Evolutionary conservation across 331 rosid species (phyloP).

Genomic region (Quercus tomentella): DNA sequence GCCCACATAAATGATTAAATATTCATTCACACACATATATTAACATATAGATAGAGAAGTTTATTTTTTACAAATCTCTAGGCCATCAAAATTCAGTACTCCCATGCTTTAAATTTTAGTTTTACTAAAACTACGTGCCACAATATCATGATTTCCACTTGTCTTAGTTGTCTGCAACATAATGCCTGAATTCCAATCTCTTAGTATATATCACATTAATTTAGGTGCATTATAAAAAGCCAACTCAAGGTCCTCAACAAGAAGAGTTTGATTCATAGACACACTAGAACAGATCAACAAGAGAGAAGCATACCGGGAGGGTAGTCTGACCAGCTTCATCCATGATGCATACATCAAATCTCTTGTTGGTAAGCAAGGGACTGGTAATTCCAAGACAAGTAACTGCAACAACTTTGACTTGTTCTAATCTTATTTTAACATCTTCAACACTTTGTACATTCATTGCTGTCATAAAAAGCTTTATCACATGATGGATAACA

Average conservation of each 20-base stretch:
- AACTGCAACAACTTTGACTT: constrained; percentile 91
- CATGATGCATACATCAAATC: constrained; percentile 95
- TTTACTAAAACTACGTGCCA: neutral
- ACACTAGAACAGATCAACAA: constrained; percentile 3
- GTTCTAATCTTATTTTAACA: constrained; percentile 60
- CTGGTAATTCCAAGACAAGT: constrained; percentile 84
- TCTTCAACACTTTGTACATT: constrained; percentile 57
- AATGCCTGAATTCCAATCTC: neutral
- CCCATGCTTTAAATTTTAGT: neutral
- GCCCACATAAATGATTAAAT: neutral
- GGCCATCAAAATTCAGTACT: neutral
- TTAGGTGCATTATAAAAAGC: neutral
- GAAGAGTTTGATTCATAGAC: neutral
- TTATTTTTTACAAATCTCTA: neutral
- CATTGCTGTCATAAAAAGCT: constrained; percentile 39
- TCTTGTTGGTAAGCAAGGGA: constrained; percentile 75
- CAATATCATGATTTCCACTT: neutral
- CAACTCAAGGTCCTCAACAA: neutral
- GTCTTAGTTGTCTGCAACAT: neutral
- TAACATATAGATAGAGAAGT: neutral
- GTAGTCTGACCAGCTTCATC: constrained; percentile 99
- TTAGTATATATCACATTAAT: neutral
- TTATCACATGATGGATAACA: constrained; percentile 20
- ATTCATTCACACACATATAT: neutral
- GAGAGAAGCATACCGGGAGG: constrained; percentile 67